Base-by-base conservation (phyloP, 306 rosid genomes). In the Cicer cuneatum region DNA sequence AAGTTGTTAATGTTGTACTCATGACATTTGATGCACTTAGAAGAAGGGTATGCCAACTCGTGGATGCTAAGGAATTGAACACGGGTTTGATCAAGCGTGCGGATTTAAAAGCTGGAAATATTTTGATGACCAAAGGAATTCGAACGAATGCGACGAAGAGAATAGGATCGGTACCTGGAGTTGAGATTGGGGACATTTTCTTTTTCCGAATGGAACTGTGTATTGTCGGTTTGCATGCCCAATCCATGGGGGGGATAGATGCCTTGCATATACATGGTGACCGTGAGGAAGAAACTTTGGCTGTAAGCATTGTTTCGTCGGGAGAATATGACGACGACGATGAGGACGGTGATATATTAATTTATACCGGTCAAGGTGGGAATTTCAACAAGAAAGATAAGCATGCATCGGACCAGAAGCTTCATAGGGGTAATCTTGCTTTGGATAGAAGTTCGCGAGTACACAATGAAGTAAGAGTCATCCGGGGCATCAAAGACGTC, bases 151-250 rank as follows among this genome's bases (percentile, higher is more conserved):
- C 54, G 83, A 82, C 37, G 65, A 89, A 75, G 86, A 83, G 95
- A 72, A 10, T 89, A 69, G 95, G 92, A 64, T 5, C 37, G 5
- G 84, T 77, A 43, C 90, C 89, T 41, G 95, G 95, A 66, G 79
- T 89, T 84, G 95, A 85, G 83, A 73, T 89, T 76, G 92, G 95
- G 39, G 95, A 89, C 73, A 85, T 89, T 72, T 89, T 82, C 89
- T 87, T 80, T 86, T 89, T 85, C 71, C 81, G 90, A 41, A 77
- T 80, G 68, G 95, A 89, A 68, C 35, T 87, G 66, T 89, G 95
- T 78, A 33, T 84, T 57, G 86, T 85, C 39, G 95, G 92, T 29
- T 78, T 89, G 67, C 92, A 89, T 80, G 73, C 87, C 76, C 92
- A 77, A 10, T 84, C 89, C n/a, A 87, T 89, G 95, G 87, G 87